Evolutionary conservation across 2,329 filamentous ascomycete genomes (phyloP).

Genomic region (Neurospora sp.): DNA sequence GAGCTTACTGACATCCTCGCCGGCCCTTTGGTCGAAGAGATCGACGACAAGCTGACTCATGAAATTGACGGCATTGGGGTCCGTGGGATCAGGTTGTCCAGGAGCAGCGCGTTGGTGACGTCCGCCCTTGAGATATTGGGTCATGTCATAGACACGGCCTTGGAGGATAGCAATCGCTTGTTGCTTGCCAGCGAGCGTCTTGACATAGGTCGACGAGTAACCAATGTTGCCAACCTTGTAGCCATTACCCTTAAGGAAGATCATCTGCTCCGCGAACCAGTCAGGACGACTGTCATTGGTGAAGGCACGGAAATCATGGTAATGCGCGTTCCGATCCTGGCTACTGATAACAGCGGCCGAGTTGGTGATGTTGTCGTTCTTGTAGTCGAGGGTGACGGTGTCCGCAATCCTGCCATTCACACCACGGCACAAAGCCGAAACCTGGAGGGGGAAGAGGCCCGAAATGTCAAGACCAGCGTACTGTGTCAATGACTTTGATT

Average conservation of each 20-base stretch:
- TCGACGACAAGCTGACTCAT: conserved; percentile 67
- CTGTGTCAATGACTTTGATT: conserved; percentile 55
- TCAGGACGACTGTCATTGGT: conserved; percentile 75
- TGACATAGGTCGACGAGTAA: conserved; percentile 69
- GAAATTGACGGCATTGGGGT: conserved; percentile 56
- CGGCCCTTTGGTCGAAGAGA: conserved; percentile 68
- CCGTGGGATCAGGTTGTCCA: conserved; percentile 34
- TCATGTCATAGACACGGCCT: conserved; percentile 78
- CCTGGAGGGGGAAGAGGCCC: conserved; percentile 83
- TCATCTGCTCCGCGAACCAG: conserved; percentile 89
- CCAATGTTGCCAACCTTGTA: conserved; percentile 85
- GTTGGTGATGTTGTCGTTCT: conserved; percentile 63
- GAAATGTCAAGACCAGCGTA: conserved; percentile 89
- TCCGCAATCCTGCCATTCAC: conserved; percentile 53
- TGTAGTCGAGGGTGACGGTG: conserved; percentile 78
- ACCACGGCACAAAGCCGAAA: conserved; percentile 82
- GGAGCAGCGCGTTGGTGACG: conserved; percentile 50
- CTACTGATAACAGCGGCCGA: conserved; percentile 54
- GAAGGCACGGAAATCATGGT: conserved; percentile 87
- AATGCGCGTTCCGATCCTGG: conserved; percentile 64
- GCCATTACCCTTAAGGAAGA: conserved; percentile 56
- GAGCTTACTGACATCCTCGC: conserved; percentile 71
- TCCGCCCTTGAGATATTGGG: conserved; percentile 69
- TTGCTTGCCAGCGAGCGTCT: conserved; percentile 52
- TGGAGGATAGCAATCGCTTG: conserved; percentile 71